Conservation (phyloP, 768 basidiomycete species). For the Suillus americanus region DNA sequence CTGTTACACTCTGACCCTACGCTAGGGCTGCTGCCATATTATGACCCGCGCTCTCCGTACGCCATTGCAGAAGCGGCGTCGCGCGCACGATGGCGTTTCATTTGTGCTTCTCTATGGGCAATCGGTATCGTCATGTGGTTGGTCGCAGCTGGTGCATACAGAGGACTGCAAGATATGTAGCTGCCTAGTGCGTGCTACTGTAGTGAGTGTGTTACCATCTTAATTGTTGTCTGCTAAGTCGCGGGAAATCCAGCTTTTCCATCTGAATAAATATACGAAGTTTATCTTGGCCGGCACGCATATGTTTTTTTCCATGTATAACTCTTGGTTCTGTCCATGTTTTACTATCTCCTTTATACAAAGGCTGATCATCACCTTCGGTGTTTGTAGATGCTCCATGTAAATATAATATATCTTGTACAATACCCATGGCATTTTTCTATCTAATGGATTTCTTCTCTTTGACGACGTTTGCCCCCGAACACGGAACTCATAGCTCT, state of each 20-base stretch:
- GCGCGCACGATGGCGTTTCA: conserved; percentile 45
- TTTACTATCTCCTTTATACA: neutral
- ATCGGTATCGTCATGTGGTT: conserved; percentile 31
- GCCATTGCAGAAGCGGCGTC: conserved; percentile 35
- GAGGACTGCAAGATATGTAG: conserved; percentile 11
- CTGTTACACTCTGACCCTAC: conserved; percentile 35
- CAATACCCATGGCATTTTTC: neutral
- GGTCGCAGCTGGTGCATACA: conserved; percentile 27
- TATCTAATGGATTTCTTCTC: neutral
- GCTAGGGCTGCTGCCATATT: conserved; percentile 38
- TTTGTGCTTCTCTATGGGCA: conserved; percentile 41
- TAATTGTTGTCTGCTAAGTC: neutral
- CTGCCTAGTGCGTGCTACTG: neutral
- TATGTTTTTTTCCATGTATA: neutral
- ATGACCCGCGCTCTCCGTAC: conserved; percentile 43
- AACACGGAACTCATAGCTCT: neutral
- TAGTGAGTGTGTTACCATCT: neutral
- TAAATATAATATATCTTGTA: neutral
- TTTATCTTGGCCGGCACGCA: neutral
- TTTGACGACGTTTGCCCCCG: neutral
- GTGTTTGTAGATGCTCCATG: neutral
- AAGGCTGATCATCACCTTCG: neutral
- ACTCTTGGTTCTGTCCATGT: neutral
- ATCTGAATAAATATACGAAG: neutral
- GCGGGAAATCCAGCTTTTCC: neutral